Evolutionary conservation across 495 filamentous ascomycete species (phyloP).

Genomic region (Penicillium canariense): DNA sequence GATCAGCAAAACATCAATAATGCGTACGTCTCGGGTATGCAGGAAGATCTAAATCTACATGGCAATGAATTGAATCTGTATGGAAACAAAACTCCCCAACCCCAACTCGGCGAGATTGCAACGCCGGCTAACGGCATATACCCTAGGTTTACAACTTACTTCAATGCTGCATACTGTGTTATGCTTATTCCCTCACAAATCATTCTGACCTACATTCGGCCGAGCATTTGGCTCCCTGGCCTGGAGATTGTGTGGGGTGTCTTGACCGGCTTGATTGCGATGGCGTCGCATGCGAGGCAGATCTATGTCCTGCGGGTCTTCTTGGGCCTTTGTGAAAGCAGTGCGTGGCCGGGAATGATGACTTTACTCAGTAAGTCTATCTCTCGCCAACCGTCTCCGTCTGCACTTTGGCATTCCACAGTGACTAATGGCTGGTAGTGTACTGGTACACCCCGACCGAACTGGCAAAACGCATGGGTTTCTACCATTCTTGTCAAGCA

Average conservation of each 20-base stretch:
- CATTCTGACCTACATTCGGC: slow-evolving; percentile 52
- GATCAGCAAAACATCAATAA: slow-evolving; percentile 57
- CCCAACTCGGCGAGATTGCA: neutral
- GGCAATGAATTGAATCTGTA: slow-evolving; percentile 47
- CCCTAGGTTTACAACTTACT: slow-evolving; percentile 47
- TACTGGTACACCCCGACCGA: slow-evolving; percentile 40
- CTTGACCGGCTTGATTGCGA: slow-evolving; percentile 29
- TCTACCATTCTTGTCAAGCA: slow-evolving; percentile 38
- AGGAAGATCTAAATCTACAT: slow-evolving; percentile 36
- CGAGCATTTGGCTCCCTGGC: slow-evolving; percentile 55
- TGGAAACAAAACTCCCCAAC: neutral
- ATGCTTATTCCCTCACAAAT: slow-evolving; percentile 58
- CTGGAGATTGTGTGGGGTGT: slow-evolving; percentile 51
- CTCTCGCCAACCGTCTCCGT: too few species aligned
- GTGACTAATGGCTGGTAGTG: slow-evolving; percentile 19
- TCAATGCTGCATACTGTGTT: slow-evolving; percentile 59
- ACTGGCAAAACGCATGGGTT: slow-evolving; percentile 47
- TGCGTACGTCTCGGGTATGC: slow-evolving; percentile 47
- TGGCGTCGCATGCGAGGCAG: slow-evolving; percentile 27
- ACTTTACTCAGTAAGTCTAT: slow-evolving; percentile 27
- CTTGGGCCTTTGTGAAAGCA: slow-evolving; percentile 34
- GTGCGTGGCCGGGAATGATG: slow-evolving; percentile 36
- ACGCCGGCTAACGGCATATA: neutral
- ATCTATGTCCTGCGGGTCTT: slow-evolving; percentile 30
- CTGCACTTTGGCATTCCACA: neutral